Evolutionary conservation across 2,329 filamentous ascomycete genomes (phyloP), one percentile per base, ranked within the genome.

Genomic region (Blastomyces emzantsi): DNA sequence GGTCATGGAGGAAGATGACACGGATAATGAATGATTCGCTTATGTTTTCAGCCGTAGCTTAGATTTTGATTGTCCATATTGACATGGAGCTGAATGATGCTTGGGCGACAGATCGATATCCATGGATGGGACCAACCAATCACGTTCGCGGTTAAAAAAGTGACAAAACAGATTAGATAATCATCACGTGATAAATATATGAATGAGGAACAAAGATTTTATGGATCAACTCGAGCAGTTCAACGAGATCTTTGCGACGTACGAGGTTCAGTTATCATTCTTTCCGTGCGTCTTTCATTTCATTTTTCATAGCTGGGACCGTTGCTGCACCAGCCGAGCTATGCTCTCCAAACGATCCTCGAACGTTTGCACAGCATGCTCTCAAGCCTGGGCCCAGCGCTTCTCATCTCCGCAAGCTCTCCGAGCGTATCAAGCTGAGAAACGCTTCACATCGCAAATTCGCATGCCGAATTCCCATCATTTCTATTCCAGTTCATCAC

Each of bases 1-100:
- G 17, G 89, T 96, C 0, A 91, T 96, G 86, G 90, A 85, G 0
- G 84, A 84, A 62, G 82, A 83, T 54, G 80, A 78, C 43, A 72
- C 70, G 30, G 75, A 77, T 63, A 75, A 73, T 49, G 75, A 77
- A 43, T 67, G 63, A 65, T 59, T 64, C 36, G n/a, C 15, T 45
- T 43, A 13, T 60, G 25, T 17, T 60, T 9, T 3, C 25, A 6
- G 39, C 17, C 47, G 25, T 33, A 49, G 15, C 41, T 22, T 47
- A 7, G 30, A 64, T 66, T 56, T 60, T 66, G 36, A 15, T 30
- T 47, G 39, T 30, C 39, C n/a, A 59, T 28, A 45, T 59, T 28
- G 15, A 17, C 11, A 9, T 7, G 3, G 15, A 19, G 5, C 30
- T 17, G 2, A 28, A 58, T 22, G 25, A 43, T 13, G 19, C 19